Evolutionary conservation across 495 filamentous ascomycete genomes (phyloP), one percentile per base, ranked within the genome.

Genomic region (Apodospora peruviana): DNA sequence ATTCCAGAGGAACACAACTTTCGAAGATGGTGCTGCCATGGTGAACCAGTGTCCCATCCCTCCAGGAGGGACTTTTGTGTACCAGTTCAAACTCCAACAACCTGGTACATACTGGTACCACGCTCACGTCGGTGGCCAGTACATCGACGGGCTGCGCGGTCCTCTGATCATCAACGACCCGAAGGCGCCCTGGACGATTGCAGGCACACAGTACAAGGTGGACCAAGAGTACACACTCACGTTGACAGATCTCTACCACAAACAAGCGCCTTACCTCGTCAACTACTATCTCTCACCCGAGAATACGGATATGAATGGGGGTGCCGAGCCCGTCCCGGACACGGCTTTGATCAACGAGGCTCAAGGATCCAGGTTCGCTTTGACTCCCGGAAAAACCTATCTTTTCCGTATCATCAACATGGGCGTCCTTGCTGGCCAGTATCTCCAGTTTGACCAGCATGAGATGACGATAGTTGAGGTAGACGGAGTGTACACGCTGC

Each of bases 371-470:
- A 40, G 54, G 29, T 46, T 52, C 10, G 36, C 45, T 22, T 50
- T 19, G 70, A 66, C 37, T 76, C 80, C 45, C 9, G 47, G 43
- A 35, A 67, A 82, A 57, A 88, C 82, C 0, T 87, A 88, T 53
- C 64, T 85, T 16, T 63, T 90, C 47, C 77, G 78, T 14, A 68
- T 90, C 45, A 71, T 85, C 55, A 87, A 85, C 55, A 77, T 85
- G 27, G 79, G 67, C 11, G 77, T 77, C 2, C 79, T 83, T 47
- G 73, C 71, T 0, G 67, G 64, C 47, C 67, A 74, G 25, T 67
- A 78, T 53, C 61, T 86, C 58, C 78, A 80, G 64, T 75, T 86
- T 70, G 52, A 56, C 23, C 74, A 67, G 27, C 74, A 77, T 25
- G 52, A 49, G 40, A 48, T 59, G 29, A 34, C 43, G 18, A 58